Conservation (phyloP, 495 filamentous ascomycete genomes). For the Durotheca rogersii region DNA sequence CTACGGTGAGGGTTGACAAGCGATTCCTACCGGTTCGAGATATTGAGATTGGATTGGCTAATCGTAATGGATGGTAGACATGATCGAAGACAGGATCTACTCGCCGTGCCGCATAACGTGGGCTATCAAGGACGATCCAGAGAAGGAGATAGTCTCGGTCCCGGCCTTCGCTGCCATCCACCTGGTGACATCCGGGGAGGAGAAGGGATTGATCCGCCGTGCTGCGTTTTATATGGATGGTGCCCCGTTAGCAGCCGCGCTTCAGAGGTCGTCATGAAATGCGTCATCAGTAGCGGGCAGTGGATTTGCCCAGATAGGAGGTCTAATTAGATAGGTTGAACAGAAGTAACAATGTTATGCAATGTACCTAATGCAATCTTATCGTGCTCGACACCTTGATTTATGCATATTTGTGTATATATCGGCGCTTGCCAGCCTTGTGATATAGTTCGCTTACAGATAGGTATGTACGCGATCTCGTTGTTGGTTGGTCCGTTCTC, state of each 20-base stretch:
- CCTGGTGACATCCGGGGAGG: constrained; percentile 15
- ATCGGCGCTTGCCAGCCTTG: constrained; percentile 8
- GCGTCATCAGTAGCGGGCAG: too few species aligned
- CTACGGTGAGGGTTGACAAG: constrained; percentile 17
- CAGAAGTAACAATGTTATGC: too few species aligned
- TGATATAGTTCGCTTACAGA: too few species aligned
- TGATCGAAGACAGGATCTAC: constrained; percentile 28
- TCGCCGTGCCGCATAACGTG: constrained; percentile 29
- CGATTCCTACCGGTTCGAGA: not conserved
- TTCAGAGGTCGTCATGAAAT: constrained; percentile 19
- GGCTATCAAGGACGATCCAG: constrained; percentile 28
- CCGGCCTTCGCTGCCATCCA: constrained; percentile 26
- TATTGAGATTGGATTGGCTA: not conserved
- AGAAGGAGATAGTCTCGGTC: constrained; percentile 27
- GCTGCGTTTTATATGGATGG: constrained; percentile 25
- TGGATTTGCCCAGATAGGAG: too few species aligned
- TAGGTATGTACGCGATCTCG: too few species aligned
- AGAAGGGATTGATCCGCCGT: constrained; percentile 2
- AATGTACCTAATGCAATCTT: constrained; percentile 13
- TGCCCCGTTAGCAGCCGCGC: constrained; percentile 12
- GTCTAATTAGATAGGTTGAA: too few species aligned
- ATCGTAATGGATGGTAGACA: constrained; percentile 12
- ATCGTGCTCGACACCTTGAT: constrained; percentile 6
- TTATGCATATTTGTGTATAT: not conserved
- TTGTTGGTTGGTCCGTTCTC: constrained; percentile 6